phyloP scores from a whole-genome alignment of 2,329 filamentous ascomycete genomes.

The Phaeosphaeria sp. region DNA sequence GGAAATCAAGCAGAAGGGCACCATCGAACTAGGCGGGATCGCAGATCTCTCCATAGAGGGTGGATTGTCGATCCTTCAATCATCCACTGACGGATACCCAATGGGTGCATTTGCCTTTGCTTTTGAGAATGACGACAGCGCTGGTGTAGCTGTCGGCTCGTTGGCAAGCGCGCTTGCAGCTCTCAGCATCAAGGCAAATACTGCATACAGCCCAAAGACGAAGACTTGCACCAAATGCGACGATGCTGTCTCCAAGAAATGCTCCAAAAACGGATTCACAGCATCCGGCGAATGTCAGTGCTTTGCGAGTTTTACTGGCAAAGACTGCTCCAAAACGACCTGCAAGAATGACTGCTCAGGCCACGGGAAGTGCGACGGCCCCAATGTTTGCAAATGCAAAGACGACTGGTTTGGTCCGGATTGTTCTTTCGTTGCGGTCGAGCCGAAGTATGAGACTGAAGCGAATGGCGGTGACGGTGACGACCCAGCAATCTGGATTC shows the following conservation, averaged over 20 bases:
- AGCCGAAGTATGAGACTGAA: slow-evolving; percentile 40
- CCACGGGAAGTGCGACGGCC: slow-evolving; percentile 32
- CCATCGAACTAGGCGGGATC: slow-evolving; percentile 27
- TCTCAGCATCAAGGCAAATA: slow-evolving; percentile 27
- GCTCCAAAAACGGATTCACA: slow-evolving; percentile 30
- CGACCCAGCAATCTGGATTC: slow-evolving; percentile 43
- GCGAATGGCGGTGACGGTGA: slow-evolving; percentile 43
- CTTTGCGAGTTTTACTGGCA: slow-evolving; percentile 32
- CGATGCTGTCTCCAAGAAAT: slow-evolving; percentile 18
- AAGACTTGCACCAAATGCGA: slow-evolving; percentile 25
- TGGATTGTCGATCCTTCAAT: slow-evolving; percentile 33
- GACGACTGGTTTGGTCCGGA: slow-evolving; percentile 34
- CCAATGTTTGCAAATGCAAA: slow-evolving; percentile 35
- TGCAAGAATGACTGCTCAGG: slow-evolving; percentile 37
- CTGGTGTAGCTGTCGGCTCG: slow-evolving; percentile 31
- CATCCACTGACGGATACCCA: slow-evolving; percentile 14
- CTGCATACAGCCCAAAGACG: slow-evolving; percentile 22
- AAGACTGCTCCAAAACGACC: slow-evolving; percentile 23
- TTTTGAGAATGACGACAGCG: slow-evolving; percentile 33
- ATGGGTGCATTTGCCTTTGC: slow-evolving; percentile 31
- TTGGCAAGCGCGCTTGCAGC: slow-evolving; percentile 17
- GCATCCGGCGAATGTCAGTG: slow-evolving; percentile 23
- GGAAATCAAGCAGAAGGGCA: slow-evolving; percentile 20
- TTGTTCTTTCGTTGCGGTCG: slow-evolving; percentile 36
- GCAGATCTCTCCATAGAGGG: slow-evolving; percentile 33